Percentiles rank a stretch among this genome's conserved stretches.
These are phyloP conservation scores for Linnemannia exigua DNA, from an alignment of 192 early-diverging fungal genomes.

Conservation along the genomic window DNA sequence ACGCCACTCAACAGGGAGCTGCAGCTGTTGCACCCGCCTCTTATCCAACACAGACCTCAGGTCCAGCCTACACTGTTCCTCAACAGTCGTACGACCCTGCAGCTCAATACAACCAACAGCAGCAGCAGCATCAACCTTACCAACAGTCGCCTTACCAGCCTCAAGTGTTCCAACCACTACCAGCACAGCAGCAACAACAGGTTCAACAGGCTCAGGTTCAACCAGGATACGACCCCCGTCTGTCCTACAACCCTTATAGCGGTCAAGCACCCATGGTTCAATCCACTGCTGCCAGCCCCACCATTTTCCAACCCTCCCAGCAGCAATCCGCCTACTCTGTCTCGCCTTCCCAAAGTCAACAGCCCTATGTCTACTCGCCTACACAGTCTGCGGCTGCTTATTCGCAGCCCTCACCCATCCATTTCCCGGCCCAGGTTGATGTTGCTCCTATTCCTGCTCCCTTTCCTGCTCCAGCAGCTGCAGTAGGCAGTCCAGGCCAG, in stretches of 20 bases:
- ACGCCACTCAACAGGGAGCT: neutral
- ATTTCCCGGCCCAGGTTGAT: neutral
- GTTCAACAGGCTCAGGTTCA: neutral
- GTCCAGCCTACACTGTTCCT: neutral
- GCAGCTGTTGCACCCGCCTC: neutral
- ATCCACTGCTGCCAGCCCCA: neutral
- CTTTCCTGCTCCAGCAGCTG: neutral
- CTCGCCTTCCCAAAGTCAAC: neutral
- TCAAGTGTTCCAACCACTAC: neutral
- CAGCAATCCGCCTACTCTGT: neutral
- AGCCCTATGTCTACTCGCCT: neutral
- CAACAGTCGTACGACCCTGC: neutral
- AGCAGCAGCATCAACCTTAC: constrained; percentile 17
- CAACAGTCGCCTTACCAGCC: constrained; percentile 6
- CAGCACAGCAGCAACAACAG: neutral
- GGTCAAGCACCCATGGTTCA: neutral
- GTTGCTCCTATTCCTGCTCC: neutral
- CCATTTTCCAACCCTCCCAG: neutral
- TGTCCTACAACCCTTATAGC: neutral
- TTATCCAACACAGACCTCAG: neutral
- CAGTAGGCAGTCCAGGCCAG: neutral
- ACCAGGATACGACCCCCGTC: neutral
- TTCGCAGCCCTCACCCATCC: neutral
- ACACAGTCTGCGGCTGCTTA: neutral
- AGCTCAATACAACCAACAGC: neutral